Conservation (phyloP, 495 filamentous ascomycete genomes). For the Penicillium cosmopolitanum region DNA sequence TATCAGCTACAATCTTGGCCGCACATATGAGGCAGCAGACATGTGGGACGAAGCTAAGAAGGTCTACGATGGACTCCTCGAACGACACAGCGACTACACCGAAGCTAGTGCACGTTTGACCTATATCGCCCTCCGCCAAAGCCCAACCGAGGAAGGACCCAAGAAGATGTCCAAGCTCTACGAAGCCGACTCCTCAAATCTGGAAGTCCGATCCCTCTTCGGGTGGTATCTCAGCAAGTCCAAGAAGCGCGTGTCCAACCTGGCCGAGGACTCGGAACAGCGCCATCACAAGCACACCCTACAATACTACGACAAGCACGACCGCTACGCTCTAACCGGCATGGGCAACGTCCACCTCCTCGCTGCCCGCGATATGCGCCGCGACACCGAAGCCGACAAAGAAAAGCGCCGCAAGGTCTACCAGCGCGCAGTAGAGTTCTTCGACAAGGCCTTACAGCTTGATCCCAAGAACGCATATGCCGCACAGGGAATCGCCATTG, state of each 20-base stretch:
- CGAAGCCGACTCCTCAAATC: slow-evolving; percentile 74
- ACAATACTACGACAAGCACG: slow-evolving; percentile 93
- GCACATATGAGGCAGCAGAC: slow-evolving; percentile 88
- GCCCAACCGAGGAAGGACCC: slow-evolving; percentile 81
- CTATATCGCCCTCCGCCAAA: slow-evolving; percentile 85
- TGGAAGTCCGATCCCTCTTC: slow-evolving; percentile 89
- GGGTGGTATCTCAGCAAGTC: slow-evolving; percentile 91
- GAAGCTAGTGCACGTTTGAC: slow-evolving; percentile 86
- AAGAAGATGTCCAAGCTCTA: slow-evolving; percentile 81
- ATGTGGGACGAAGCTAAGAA: slow-evolving; percentile 80
- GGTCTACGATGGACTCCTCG: slow-evolving; percentile 82
- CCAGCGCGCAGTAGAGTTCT: slow-evolving; percentile 92
- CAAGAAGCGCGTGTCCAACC: slow-evolving; percentile 75
- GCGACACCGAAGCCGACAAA: slow-evolving; percentile 85
- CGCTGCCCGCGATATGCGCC: slow-evolving; percentile 89
- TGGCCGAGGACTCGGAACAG: slow-evolving; percentile 88
- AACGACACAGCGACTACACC: slow-evolving; percentile 84
- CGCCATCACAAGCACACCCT: slow-evolving; percentile 95
- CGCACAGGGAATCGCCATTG: slow-evolving; percentile 93
- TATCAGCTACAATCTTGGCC: slow-evolving; percentile 93
- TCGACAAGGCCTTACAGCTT: slow-evolving; percentile 92
- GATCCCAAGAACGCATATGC: slow-evolving; percentile 94
- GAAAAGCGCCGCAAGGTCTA: slow-evolving; percentile 87
- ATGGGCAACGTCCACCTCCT: slow-evolving; percentile 94
- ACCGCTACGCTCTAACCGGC: slow-evolving; percentile 88